Evolutionary conservation across 257 asterid genomes (phyloP).

Genomic region (Haberlea rhodopensis): DNA sequence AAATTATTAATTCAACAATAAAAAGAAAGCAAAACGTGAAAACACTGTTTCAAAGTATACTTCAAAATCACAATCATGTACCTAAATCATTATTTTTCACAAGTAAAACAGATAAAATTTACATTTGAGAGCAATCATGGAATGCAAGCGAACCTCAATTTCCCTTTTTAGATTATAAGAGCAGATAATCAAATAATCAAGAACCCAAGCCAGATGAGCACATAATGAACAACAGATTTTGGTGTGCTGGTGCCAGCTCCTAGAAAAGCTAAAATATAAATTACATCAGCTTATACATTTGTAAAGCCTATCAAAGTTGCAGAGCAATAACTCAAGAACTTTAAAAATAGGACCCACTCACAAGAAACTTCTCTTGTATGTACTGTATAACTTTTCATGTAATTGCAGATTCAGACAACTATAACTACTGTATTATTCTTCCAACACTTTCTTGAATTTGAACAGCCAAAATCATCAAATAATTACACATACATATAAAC

Average conservation of each 20-base stretch:
- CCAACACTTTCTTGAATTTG: too few species aligned
- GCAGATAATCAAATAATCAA: constrained; percentile 2
- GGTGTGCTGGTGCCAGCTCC: neutral
- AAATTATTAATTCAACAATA: neutral
- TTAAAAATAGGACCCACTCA: too few species aligned
- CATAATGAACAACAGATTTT: constrained; percentile 5
- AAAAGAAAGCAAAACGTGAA: neutral
- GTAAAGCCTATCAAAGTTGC: neutral
- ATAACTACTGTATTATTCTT: too few species aligned
- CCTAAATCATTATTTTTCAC: neutral
- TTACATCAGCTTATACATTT: neutral
- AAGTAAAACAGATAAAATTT: constrained; percentile 13
- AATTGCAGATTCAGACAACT: too few species aligned
- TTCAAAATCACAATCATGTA: neutral
- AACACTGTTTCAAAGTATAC: constrained; percentile 1
- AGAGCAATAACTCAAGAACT: too few species aligned
- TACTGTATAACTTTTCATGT: too few species aligned
- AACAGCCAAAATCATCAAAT: too few species aligned
- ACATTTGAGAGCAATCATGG: constrained; percentile 13
- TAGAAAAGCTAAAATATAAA: neutral
- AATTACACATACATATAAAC: too few species aligned
- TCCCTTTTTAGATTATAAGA: constrained; percentile 9
- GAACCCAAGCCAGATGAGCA: constrained; percentile 2
- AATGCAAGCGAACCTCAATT: constrained; percentile 10
- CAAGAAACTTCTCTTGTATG: too few species aligned